Evolutionary conservation across 345 rosid genomes (phyloP).

Genomic region (Arabis hirsuta): DNA sequence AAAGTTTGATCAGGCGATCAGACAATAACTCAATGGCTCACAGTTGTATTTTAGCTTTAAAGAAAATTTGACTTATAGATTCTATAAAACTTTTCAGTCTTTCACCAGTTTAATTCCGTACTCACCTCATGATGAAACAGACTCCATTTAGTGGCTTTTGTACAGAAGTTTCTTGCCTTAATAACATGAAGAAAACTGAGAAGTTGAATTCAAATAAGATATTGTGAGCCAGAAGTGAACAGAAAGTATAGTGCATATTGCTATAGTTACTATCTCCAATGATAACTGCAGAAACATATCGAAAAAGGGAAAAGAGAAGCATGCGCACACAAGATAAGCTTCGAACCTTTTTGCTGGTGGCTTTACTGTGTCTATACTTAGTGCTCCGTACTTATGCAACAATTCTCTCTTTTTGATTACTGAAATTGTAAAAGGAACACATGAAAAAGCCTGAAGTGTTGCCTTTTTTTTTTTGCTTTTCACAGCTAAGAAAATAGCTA

Average conservation of each 20-base stretch:
- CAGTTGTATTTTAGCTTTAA: no score
- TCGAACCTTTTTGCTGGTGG: conserved; percentile 21
- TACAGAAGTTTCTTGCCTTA: background rate
- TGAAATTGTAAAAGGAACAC: conserved; percentile 13
- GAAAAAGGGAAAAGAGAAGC: conserved; percentile 4
- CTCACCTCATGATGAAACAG: conserved; percentile 2
- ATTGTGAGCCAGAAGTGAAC: no score
- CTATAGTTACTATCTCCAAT: no score
- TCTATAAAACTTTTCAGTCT: conserved; percentile 26
- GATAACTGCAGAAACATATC: no score
- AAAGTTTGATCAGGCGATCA: conserved; percentile 20
- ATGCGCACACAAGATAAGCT: conserved; percentile 33
- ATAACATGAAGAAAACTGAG: background rate
- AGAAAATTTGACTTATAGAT: conserved; percentile 7
- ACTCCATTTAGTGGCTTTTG: background rate
- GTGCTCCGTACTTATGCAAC: conserved; percentile 31
- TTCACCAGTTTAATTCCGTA: conserved; percentile 5
- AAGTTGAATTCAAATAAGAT: no score
- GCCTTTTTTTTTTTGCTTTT: background rate
- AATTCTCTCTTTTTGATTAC: conserved; percentile 6
- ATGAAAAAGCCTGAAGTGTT: conserved; percentile 27
- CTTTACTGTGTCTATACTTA: conserved; percentile 27
- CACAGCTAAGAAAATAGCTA: conserved; percentile 7
- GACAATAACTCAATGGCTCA: background rate
- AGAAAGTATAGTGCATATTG: no score